phyloP scores from a whole-genome alignment of 2,329 filamentous ascomycete species.

The Aaosphaeria pasadenensis region DNA sequence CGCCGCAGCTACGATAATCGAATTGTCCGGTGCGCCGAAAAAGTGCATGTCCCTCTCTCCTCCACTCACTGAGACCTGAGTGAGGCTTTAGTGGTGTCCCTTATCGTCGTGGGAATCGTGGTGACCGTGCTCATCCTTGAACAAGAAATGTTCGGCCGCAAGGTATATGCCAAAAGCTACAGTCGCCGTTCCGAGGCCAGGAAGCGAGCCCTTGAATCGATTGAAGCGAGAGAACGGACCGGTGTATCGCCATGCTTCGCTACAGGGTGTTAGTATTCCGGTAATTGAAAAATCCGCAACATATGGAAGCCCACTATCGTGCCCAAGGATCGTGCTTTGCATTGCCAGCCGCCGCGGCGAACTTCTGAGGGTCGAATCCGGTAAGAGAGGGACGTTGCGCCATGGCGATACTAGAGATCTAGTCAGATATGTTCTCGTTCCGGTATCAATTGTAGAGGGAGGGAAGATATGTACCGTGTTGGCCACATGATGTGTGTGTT shows the following conservation, averaged over 20 bases:
- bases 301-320: slow-evolving; percentile 50
- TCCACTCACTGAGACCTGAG: slow-evolving; percentile 6
- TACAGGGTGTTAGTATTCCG: slow-evolving; percentile 41
- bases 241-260: slow-evolving; percentile 92
- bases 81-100: slow-evolving; percentile 3
- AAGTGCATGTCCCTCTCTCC: slow-evolving; percentile 13
- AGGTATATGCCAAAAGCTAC: slow-evolving; percentile 91
- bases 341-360: slow-evolving; percentile 67
- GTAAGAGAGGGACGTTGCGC: slow-evolving; percentile 70
- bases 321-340: slow-evolving; percentile 62
- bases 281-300: neutral
- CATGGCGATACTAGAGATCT: slow-evolving; percentile 43
- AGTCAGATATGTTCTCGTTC: slow-evolving; percentile 11
- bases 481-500: neutral
- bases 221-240: slow-evolving; percentile 86
- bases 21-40: slow-evolving; percentile 31
- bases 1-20: slow-evolving; percentile 19
- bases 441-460: too few species aligned
- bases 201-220: slow-evolving; percentile 82
- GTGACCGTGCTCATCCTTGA: slow-evolving; percentile 58
- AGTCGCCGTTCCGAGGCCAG: slow-evolving; percentile 86
- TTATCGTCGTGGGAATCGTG: slow-evolving; percentile 14
- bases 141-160: slow-evolving; percentile 82
- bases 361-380: slow-evolving; percentile 84
- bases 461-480: slow-evolving; percentile 13